Evolutionary conservation across 2,329 filamentous ascomycete species (phyloP).

Genomic region (Sarocladium brachiariae): DNA sequence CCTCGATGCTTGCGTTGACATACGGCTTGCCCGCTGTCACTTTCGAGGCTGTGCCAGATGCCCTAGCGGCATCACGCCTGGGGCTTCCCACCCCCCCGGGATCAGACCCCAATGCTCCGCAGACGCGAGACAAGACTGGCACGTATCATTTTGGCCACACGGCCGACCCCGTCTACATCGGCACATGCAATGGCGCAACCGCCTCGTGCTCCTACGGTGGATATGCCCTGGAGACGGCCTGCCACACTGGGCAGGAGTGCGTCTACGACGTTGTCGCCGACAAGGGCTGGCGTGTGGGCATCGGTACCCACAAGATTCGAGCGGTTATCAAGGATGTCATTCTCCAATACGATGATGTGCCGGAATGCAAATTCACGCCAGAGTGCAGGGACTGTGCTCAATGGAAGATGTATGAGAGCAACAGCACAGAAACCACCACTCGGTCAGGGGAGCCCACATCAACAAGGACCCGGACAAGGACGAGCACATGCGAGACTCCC

Average conservation of each 20-base stretch:
- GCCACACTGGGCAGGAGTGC: constrained; percentile 82
- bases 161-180: constrained; percentile 91
- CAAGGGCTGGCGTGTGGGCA: constrained; percentile 84
- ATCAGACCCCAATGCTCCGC: constrained; percentile 61
- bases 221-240: constrained; percentile 89
- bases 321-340: constrained; percentile 85
- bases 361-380: constrained; percentile 66
- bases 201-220: constrained; percentile 86
- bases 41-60: constrained; percentile 89
- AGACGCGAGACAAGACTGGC: constrained; percentile 66
- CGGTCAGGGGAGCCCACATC: constrained; percentile 42
- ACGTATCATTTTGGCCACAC: constrained; percentile 91
- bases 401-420: constrained; percentile 95
- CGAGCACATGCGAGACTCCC: constrained; percentile 82
- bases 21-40: constrained; percentile 88
- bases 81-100: constrained; percentile 82
- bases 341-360: constrained; percentile 72
- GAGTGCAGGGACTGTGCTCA: constrained; percentile 84
- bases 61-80: constrained; percentile 74
- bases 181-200: constrained; percentile 83
- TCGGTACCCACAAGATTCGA: constrained; percentile 85
- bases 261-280: constrained; percentile 89
- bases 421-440: constrained; percentile 71
- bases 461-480: constrained; percentile 66
- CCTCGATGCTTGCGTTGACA: constrained; percentile 81